phyloP scores from a whole-genome alignment of 495 filamentous ascomycete species.

The Thozetella sp. region DNA sequence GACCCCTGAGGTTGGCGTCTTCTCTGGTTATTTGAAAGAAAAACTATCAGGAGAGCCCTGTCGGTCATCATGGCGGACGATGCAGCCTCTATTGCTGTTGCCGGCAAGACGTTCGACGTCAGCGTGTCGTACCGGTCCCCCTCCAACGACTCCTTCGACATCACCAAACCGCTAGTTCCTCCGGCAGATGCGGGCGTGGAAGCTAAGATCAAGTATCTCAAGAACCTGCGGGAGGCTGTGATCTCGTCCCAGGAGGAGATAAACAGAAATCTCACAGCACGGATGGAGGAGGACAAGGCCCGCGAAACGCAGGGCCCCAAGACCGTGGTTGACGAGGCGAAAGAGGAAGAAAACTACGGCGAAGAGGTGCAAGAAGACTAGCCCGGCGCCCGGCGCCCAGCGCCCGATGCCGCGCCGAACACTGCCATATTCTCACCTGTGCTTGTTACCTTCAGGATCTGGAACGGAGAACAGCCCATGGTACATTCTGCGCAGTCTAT shows the following conservation, averaged over 20 bases:
- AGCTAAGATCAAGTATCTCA: constrained; percentile 68
- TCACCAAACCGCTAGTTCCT: constrained; percentile 40
- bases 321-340: constrained; percentile 71
- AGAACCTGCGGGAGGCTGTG: constrained; percentile 62
- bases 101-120: constrained; percentile 23
- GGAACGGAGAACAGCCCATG: too few species aligned
- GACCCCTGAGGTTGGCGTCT: too few species aligned
- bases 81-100: neutral
- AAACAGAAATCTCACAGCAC: constrained; percentile 80
- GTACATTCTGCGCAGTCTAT: neutral
- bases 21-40: neutral
- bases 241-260: constrained; percentile 68
- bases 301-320: constrained; percentile 23
- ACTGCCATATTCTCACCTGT: too few species aligned
- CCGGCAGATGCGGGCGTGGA: constrained; percentile 35
- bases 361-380: constrained; percentile 70
- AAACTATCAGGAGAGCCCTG: constrained; percentile 7
- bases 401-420: too few species aligned
- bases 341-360: constrained; percentile 86
- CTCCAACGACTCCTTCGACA: constrained; percentile 40
- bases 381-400: too few species aligned
- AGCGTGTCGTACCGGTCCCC: constrained; percentile 63
- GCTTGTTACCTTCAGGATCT: too few species aligned
- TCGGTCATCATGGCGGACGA: too few species aligned
- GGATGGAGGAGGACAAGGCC: constrained; percentile 87